Conservation (phyloP, 805 yeast genomes). For the Priceomyces medius region DNA sequence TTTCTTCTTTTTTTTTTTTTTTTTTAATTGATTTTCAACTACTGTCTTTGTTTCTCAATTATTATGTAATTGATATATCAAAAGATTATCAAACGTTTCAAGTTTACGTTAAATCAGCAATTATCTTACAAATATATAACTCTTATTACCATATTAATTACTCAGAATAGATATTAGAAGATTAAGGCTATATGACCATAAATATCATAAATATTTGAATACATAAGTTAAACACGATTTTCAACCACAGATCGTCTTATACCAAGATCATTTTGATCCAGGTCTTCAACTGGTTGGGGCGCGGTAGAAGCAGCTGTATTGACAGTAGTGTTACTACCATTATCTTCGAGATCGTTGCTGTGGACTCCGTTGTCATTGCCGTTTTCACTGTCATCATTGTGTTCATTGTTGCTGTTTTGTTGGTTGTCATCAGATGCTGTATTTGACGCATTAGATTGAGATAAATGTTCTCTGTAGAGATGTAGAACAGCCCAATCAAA, state of each 20-base stretch:
- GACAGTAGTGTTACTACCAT: background rate
- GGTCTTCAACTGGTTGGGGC: background rate
- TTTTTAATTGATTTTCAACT: too few species aligned
- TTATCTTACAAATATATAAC: too few species aligned
- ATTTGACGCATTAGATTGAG: background rate
- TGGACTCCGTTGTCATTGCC: background rate
- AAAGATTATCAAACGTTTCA: background rate
- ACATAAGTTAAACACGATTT: background rate
- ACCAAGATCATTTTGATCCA: background rate
- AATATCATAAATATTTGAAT: too few species aligned
- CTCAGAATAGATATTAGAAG: too few species aligned
- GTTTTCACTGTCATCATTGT: background rate
- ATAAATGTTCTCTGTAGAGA: slow-evolving; percentile 19
- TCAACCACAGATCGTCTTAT: background rate
- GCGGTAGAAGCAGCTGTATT: background rate
- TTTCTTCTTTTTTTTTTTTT: slow-evolving; percentile 2
- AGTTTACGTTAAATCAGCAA: too few species aligned
- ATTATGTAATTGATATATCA: background rate
- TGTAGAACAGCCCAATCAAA: slow-evolving; percentile 51
- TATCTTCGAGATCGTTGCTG: background rate
- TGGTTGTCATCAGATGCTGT: background rate
- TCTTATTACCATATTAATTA: too few species aligned
- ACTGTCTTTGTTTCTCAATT: background rate
- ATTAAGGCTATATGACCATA: too few species aligned
- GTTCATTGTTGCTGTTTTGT: background rate